Conservation (phyloP, 2,329 filamentous ascomycete genomes). For the Harringtonia lauricola region DNA sequence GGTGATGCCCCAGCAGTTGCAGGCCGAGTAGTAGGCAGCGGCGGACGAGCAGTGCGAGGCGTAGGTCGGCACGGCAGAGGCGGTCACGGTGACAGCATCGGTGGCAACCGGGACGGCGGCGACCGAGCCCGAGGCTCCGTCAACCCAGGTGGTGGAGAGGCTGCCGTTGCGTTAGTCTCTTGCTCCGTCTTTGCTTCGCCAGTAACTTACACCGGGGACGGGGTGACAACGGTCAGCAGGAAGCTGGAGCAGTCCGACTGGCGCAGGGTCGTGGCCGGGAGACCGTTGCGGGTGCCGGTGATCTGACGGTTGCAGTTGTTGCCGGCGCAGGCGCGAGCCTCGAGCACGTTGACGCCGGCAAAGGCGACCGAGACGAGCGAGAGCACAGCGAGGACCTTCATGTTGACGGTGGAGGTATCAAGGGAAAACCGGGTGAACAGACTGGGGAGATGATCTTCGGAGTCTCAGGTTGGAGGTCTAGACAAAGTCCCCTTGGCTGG, state of each 20-base stretch:
- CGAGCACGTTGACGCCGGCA: slow-evolving; percentile 19
- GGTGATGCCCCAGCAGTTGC: slow-evolving; percentile 34
- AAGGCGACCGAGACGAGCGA: slow-evolving; percentile 25
- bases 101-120: slow-evolving; percentile 15
- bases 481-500: no score
- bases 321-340: slow-evolving; percentile 25
- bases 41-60: slow-evolving; percentile 24
- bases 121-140: neutral
- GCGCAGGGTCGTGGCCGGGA: slow-evolving; percentile 24
- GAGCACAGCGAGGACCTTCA: slow-evolving; percentile 29
- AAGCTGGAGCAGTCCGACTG: slow-evolving; percentile 17
- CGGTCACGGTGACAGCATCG: slow-evolving; percentile 25
- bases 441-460: neutral
- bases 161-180: neutral
- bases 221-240: slow-evolving; percentile 26
- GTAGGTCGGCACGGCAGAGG: slow-evolving; percentile 25
- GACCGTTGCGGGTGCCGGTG: slow-evolving; percentile 32
- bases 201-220: slow-evolving; percentile 25
- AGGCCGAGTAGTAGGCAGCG: slow-evolving; percentile 28
- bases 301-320: slow-evolving; percentile 37
- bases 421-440: neutral
- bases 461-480: no score
- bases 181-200: neutral
- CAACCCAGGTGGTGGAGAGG: slow-evolving; percentile 8
- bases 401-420: slow-evolving; percentile 17